These are phyloP conservation scores for Termitomyces sp. DNA, from an alignment of 1,284 basidiomycete species.

Conservation along the genomic window DNA sequence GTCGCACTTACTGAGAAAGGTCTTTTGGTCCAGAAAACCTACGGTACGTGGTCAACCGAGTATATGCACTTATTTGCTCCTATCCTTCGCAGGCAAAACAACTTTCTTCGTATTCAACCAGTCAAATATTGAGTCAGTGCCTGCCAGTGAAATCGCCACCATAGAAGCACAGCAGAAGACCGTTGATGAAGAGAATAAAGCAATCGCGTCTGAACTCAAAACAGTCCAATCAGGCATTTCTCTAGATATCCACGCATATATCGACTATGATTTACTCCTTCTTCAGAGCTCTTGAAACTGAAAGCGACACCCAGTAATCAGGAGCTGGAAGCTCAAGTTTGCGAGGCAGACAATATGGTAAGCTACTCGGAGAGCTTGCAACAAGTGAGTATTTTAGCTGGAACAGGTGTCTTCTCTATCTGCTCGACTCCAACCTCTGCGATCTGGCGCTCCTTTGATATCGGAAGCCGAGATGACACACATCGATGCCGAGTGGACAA, in stretches of 20 bases:
- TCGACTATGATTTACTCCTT: slow-evolving; percentile 1
- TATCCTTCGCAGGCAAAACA: slow-evolving; percentile 59
- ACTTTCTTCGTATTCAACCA: slow-evolving; percentile 81
- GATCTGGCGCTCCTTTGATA: slow-evolving; percentile 58
- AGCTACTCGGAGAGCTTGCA: slow-evolving; percentile 4
- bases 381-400: neutral
- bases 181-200: slow-evolving; percentile 59
- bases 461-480: slow-evolving; percentile 59
- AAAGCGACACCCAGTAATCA: slow-evolving; percentile 63
- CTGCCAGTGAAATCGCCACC: slow-evolving; percentile 49
- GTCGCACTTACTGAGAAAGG: slow-evolving; percentile 73
- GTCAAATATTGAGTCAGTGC: slow-evolving; percentile 54
- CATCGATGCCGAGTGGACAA: slow-evolving; percentile 62
- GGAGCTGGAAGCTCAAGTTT: slow-evolving; percentile 51
- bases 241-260: neutral
- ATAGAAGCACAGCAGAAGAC: slow-evolving; percentile 51
- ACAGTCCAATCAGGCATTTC: slow-evolving; percentile 44
- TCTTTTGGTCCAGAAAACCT: slow-evolving; percentile 68
- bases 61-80: slow-evolving; percentile 15
- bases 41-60: slow-evolving; percentile 44
- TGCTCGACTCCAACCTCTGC: slow-evolving; percentile 57
- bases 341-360: slow-evolving; percentile 40
- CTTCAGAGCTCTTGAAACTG: slow-evolving; percentile 60
- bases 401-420: slow-evolving; percentile 45
- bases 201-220: slow-evolving; percentile 46